These are phyloP conservation scores for Amesomyces nigricolor DNA, from an alignment of 2,329 filamentous ascomycete genomes.

Conservation along the genomic window DNA sequence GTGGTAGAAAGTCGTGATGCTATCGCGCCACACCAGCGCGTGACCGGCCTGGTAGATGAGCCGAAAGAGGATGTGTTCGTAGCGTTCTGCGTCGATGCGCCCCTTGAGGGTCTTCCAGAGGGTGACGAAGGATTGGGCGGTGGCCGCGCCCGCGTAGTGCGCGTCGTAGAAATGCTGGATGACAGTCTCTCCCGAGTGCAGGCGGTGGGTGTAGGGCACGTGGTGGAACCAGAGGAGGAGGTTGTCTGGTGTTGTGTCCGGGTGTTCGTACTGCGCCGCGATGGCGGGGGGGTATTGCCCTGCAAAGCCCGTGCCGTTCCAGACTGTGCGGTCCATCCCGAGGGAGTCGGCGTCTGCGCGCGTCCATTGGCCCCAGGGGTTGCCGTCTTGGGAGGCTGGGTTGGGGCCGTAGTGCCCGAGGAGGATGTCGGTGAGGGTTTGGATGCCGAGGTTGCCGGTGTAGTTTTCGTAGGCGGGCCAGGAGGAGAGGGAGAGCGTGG, in stretches of 20 bases:
- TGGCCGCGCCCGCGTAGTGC: constrained; percentile 50
- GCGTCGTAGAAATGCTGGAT: constrained; percentile 52
- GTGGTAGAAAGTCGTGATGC: constrained; percentile 59
- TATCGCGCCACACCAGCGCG: constrained; percentile 64
- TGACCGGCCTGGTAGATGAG: constrained; percentile 64
- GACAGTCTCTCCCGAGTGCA: constrained; percentile 60
- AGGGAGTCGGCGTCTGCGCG: constrained; percentile 54
- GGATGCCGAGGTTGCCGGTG: constrained; percentile 62
- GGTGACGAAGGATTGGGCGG: constrained; percentile 51
- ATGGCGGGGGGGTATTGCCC: constrained; percentile 62
- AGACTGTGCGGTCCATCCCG: constrained; percentile 66
- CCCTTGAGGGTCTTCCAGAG: constrained; percentile 51
- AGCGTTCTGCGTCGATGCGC: constrained; percentile 55
- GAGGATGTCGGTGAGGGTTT: constrained; percentile 63
- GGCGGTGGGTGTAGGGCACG: constrained; percentile 57
- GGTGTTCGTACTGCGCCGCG: constrained; percentile 51
- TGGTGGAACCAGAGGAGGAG: constrained; percentile 71
- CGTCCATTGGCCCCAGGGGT: constrained; percentile 68
- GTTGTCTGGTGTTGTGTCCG: constrained; percentile 60
- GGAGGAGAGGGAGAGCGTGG: constrained; percentile 59
- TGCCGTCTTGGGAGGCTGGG: constrained; percentile 59
- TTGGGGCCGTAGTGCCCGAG: constrained; percentile 64
- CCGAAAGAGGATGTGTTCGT: constrained; percentile 51
- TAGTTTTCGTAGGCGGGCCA: constrained; percentile 70
- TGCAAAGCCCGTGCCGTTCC: constrained; percentile 60